A percentile compares a stretch with the other conserved stretches of the same genome.
phyloP scores from a whole-genome alignment of 2,329 filamentous ascomycete species.

The Balansia obtecta region DNA sequence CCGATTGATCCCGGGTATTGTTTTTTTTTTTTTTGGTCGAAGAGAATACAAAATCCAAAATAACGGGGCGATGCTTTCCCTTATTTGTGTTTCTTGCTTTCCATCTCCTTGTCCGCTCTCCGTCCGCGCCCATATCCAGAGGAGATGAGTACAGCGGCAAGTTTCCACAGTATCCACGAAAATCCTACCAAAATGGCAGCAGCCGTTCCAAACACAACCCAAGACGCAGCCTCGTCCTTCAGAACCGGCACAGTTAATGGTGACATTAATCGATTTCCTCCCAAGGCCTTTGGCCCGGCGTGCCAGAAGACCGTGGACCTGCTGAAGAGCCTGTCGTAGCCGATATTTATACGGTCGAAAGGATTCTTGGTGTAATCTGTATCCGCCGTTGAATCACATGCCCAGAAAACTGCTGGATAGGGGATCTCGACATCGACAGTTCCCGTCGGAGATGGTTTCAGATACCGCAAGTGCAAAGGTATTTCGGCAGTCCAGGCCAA shows the following conservation, averaged over 20 bases:
- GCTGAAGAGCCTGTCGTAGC: constrained; percentile 72
- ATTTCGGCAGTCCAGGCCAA: constrained; percentile 54
- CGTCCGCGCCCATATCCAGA: constrained; percentile 1
- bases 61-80: not conserved
- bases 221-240: constrained; percentile 34
- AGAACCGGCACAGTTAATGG: constrained; percentile 53
- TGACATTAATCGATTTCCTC: constrained; percentile 33
- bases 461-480: constrained; percentile 77
- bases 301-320: constrained; percentile 77
- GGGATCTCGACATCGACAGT: constrained; percentile 49
- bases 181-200: constrained; percentile 50
- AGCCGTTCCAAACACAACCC: constrained; percentile 43
- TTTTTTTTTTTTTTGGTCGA: too few species aligned
- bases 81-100: constrained; percentile 4
- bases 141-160: constrained; percentile 18
- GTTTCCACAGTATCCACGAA: constrained; percentile 54
- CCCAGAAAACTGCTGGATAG: constrained; percentile 83
- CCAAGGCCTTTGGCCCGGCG: constrained; percentile 37
- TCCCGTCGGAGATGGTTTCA: constrained; percentile 47
- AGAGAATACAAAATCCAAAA: not conserved
- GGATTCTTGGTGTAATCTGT: constrained; percentile 64
- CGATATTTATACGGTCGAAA: constrained; percentile 75
- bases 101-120: not conserved
- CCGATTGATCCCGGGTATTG: not conserved
- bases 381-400: constrained; percentile 56